phyloP scores from a whole-genome alignment of 164 flowering plant species.

The Taxillus chinensis region DNA sequence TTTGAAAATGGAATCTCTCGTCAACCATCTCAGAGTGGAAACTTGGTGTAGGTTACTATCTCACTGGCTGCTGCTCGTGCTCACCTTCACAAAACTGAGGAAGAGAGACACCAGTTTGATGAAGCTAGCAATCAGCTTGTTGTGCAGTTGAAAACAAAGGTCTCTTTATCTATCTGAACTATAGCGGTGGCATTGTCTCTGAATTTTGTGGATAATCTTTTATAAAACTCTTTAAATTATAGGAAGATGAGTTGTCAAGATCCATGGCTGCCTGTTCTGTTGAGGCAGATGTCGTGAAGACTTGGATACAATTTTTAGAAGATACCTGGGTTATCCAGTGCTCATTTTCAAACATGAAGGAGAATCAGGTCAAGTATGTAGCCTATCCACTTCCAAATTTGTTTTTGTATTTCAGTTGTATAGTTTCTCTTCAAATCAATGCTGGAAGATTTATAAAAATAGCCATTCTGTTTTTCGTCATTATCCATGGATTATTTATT shows the following conservation, averaged over 20 bases:
- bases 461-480: too few species aligned
- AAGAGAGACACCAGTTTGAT: constrained; percentile 1
- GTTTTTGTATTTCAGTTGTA: too few species aligned
- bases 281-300: constrained; percentile 69
- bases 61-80: constrained; percentile 60
- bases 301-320: constrained; percentile 94
- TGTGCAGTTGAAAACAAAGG: constrained; percentile 49
- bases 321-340: constrained; percentile 87
- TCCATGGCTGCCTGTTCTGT: constrained; percentile 54
- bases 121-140: constrained; percentile 63
- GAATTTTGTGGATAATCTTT: not conserved
- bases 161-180: constrained; percentile 8
- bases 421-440: too few species aligned
- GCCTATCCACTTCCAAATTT: not conserved
- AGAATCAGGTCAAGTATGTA: constrained; percentile 60
- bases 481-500: too few species aligned
- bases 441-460: too few species aligned
- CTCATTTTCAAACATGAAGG: constrained; percentile 49
- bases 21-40: not conserved
- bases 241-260: constrained; percentile 89
- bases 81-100: constrained; percentile 39
- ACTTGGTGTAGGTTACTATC: constrained; percentile 25
- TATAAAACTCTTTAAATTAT: not conserved
- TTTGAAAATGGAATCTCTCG: not conserved
- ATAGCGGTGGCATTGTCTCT: not conserved